Percentiles rank a stretch among this genome's conserved stretches.
phyloP scores from a whole-genome alignment of 768 basidiomycete species.

The Aureoboletus auriporus region DNA sequence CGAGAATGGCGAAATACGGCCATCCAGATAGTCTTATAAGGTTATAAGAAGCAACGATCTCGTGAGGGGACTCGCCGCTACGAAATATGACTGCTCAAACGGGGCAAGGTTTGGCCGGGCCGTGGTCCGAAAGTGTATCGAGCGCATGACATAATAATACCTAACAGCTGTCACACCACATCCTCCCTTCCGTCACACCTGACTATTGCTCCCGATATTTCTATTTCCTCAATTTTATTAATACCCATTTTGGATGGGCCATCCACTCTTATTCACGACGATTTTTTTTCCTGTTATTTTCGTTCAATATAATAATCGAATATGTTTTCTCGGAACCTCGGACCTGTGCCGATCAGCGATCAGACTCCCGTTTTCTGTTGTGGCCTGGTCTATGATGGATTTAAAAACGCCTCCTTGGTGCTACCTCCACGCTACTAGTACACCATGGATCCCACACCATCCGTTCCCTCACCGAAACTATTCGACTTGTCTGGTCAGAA shows the following conservation, averaged over 20 bases:
- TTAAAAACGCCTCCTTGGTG: constrained; percentile 15
- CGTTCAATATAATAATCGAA: not conserved
- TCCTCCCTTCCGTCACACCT: constrained; percentile 18
- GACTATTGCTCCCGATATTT: constrained; percentile 18
- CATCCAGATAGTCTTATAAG: constrained; percentile 32
- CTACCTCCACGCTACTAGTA: not conserved
- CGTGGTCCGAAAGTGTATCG: constrained; percentile 27
- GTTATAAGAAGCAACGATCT: constrained; percentile 29
- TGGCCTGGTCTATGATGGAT: constrained; percentile 11
- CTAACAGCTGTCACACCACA: constrained; percentile 17
- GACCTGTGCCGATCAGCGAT: constrained; percentile 31
- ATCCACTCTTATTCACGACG: constrained; percentile 7
- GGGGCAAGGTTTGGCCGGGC: constrained; percentile 27
- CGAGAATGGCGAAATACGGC: constrained; percentile 20
- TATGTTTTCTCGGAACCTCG: constrained; percentile 22
- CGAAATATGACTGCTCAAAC: constrained; percentile 24
- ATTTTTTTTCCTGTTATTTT: constrained; percentile 11
- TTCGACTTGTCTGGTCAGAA: constrained; percentile 66
- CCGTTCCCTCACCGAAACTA: constrained; percentile 47
- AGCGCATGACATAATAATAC: constrained; percentile 21
- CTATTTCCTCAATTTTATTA: constrained; percentile 17
- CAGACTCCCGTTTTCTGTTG: constrained; percentile 1
- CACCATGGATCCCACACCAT: constrained; percentile 53
- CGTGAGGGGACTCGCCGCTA: constrained; percentile 32
- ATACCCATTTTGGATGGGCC: constrained; percentile 18